Evolutionary conservation across 2,329 filamentous ascomycete species (phyloP).

Genomic region (Talaromyces sp.): DNA sequence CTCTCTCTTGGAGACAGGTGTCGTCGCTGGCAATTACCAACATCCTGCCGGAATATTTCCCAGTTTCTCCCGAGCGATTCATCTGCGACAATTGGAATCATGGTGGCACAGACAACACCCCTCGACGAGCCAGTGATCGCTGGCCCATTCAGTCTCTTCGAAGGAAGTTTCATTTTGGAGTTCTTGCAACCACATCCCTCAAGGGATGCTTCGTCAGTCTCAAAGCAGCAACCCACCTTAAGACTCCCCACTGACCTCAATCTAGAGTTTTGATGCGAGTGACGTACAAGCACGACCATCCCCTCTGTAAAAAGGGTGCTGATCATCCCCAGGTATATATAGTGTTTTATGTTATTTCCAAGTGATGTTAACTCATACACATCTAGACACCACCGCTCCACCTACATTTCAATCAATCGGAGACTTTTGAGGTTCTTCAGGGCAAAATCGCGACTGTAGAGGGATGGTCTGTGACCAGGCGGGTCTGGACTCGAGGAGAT

Average conservation of each 20-base stretch:
- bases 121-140: neutral
- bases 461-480: neutral
- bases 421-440: neutral
- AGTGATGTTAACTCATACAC: neutral
- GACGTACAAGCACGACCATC: neutral
- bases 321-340: neutral
- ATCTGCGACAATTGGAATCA: neutral
- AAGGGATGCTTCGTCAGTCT: neutral
- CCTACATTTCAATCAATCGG: conserved; percentile 1
- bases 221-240: neutral
- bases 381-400: neutral
- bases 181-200: conserved; percentile 3
- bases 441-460: neutral
- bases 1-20: neutral
- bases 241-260: neutral
- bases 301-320: neutral
- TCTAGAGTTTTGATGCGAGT: neutral
- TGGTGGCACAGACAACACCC: neutral
- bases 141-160: neutral
- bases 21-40: neutral
- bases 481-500: neutral
- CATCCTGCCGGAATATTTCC: neutral
- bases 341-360: neutral
- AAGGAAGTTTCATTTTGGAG: conserved; percentile 3
- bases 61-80: neutral